phyloP scores from a whole-genome alignment of 768 basidiomycete genomes.

The Lentinula lateritia region DNA sequence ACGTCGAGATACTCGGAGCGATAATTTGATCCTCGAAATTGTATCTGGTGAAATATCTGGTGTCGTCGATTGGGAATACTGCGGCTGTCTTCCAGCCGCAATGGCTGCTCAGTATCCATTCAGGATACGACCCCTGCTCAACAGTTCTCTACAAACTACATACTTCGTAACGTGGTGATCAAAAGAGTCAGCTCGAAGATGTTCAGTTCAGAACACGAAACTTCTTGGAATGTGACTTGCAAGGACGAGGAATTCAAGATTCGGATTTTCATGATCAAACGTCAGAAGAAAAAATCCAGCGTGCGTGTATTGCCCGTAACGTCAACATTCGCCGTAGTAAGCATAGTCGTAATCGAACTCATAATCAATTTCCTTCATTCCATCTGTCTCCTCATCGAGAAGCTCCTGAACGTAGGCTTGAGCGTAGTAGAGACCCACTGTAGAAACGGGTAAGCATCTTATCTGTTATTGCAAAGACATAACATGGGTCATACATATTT shows the following conservation, averaged over 20 bases:
- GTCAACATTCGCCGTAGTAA: background rate
- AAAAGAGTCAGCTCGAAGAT: too few species aligned
- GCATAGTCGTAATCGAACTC: background rate
- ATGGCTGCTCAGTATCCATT: background rate
- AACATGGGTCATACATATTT: background rate
- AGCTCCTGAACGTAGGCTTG: conserved; percentile 1
- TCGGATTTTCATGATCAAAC: too few species aligned
- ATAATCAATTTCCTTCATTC: conserved; percentile 2
- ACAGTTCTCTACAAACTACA: too few species aligned
- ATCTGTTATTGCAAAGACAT: background rate
- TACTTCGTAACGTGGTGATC: too few species aligned
- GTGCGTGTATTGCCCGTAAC: too few species aligned
- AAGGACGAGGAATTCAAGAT: too few species aligned
- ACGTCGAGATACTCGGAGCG: background rate
- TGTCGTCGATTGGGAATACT: background rate
- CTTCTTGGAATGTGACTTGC: too few species aligned
- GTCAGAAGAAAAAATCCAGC: too few species aligned
- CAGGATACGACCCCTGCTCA: too few species aligned
- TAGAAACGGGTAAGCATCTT: background rate
- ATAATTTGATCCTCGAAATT: background rate
- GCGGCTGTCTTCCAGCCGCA: background rate
- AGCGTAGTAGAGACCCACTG: background rate
- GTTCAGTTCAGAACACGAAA: too few species aligned
- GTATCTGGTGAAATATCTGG: background rate
- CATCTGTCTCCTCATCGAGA: background rate